Evolutionary conservation across 2,329 filamentous ascomycete genomes (phyloP).

Genomic region (Aspergillus flavus): DNA sequence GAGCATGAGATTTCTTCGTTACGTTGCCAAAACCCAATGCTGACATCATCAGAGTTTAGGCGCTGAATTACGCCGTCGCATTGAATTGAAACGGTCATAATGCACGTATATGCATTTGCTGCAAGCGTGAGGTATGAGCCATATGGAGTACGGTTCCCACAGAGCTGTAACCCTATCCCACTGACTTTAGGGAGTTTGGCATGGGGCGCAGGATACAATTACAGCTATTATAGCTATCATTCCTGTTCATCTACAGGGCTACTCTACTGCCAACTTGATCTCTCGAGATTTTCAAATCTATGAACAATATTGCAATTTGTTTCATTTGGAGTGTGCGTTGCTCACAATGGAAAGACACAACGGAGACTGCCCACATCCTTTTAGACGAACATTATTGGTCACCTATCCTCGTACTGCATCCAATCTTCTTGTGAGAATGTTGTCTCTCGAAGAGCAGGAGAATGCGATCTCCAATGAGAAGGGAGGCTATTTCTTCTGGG

Average conservation of each 20-base stretch:
- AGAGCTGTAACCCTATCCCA: neutral
- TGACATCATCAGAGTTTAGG: neutral
- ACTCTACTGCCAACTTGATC: too few species aligned
- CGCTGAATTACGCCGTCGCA: neutral
- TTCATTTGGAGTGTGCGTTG: neutral
- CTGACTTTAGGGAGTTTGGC: neutral
- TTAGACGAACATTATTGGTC: neutral
- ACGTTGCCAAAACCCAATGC: neutral
- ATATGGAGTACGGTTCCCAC: neutral
- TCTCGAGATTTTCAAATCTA: too few species aligned
- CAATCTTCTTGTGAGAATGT: neutral
- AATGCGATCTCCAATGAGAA: neutral
- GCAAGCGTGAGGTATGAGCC: neutral
- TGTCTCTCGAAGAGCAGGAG: neutral
- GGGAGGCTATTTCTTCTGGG: neutral
- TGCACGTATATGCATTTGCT: neutral
- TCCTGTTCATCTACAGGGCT: neutral
- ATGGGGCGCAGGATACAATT: neutral
- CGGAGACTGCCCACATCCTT: too few species aligned
- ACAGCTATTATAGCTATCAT: neutral
- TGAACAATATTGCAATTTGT: neutral
- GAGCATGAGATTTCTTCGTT: neutral
- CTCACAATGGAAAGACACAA: neutral
- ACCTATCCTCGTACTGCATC: neutral
- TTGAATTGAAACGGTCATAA: neutral